phyloP scores from a whole-genome alignment of 2,329 filamentous ascomycete genomes.

The Trichoderma simmonsii region DNA sequence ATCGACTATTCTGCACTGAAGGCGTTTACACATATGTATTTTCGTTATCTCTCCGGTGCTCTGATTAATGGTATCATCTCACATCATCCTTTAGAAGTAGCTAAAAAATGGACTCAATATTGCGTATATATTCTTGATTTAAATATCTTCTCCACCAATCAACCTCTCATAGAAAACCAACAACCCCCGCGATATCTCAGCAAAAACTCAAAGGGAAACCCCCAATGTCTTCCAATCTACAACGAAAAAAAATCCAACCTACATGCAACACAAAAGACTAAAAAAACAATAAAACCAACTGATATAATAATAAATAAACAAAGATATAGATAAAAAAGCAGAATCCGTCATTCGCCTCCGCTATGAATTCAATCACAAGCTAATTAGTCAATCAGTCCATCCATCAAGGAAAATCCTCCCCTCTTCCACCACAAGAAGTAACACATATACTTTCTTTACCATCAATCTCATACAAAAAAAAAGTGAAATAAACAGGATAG shows the following conservation, averaged over 20 bases:
- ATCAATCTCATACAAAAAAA: neutral
- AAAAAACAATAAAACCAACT: neutral
- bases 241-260: neutral
- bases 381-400: neutral
- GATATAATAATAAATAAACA: constrained; percentile 1
- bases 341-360: constrained; percentile 33
- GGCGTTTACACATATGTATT: neutral
- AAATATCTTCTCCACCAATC: neutral
- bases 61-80: neutral
- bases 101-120: neutral
- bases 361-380: constrained; percentile 29
- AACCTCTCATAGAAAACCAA: too few relatives aligned
- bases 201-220: neutral
- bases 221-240: neutral
- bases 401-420: neutral
- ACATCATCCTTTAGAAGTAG: neutral
- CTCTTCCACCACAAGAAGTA: neutral
- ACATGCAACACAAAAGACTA: neutral
- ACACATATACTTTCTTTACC: neutral
- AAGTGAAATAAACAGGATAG: neutral
- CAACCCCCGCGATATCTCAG: too few relatives aligned
- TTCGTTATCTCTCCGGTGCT: neutral
- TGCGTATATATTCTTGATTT: neutral
- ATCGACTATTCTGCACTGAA: neutral
- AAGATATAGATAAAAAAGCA: constrained; percentile 14